These are phyloP conservation scores for Mytilinidion resinicola DNA, from an alignment of 495 filamentous ascomycete species.

Conservation along the genomic window DNA sequence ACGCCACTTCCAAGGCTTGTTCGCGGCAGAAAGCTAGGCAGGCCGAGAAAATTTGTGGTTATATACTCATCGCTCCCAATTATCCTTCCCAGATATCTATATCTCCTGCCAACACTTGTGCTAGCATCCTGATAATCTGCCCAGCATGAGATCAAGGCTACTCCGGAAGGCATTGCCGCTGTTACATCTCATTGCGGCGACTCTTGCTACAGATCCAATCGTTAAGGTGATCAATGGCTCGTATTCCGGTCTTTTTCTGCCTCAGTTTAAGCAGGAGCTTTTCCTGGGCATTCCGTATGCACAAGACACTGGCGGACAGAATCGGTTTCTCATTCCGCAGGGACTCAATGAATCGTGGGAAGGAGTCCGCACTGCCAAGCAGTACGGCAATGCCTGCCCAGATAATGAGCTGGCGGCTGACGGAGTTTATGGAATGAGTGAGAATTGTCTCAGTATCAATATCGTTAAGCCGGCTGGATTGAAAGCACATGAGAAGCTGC, in stretches of 20 bases:
- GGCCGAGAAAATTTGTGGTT: no score
- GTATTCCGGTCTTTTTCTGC: conserved; percentile 21
- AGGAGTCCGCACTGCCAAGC: conserved; percentile 11
- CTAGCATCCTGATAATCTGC: no score
- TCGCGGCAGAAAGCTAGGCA: no score
- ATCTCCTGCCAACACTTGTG: no score
- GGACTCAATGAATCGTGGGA: conserved; percentile 22
- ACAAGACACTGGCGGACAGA: conserved; percentile 22
- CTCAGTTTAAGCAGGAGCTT: conserved; percentile 24
- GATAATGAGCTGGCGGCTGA: conserved; percentile 12
- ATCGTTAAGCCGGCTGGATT: conserved; percentile 19
- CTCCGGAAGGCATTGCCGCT: neutral
- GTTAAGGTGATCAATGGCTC: conserved; percentile 23
- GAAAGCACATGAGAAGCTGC: conserved; percentile 1
- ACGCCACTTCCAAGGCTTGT: no score
- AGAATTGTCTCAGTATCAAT: conserved; percentile 28
- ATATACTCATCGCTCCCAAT: no score
- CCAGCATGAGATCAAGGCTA: no score
- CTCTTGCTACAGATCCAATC: conserved; percentile 9
- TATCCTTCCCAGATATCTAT: no score
- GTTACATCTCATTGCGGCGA: neutral
- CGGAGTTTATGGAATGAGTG: conserved; percentile 24
- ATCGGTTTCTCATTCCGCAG: conserved; percentile 24
- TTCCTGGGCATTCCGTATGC: conserved; percentile 29
- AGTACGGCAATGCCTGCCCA: conserved; percentile 25